These are phyloP conservation scores for Xenoacremonium recifei DNA, from an alignment of 2,329 filamentous ascomycete genomes.

Conservation along the genomic window DNA sequence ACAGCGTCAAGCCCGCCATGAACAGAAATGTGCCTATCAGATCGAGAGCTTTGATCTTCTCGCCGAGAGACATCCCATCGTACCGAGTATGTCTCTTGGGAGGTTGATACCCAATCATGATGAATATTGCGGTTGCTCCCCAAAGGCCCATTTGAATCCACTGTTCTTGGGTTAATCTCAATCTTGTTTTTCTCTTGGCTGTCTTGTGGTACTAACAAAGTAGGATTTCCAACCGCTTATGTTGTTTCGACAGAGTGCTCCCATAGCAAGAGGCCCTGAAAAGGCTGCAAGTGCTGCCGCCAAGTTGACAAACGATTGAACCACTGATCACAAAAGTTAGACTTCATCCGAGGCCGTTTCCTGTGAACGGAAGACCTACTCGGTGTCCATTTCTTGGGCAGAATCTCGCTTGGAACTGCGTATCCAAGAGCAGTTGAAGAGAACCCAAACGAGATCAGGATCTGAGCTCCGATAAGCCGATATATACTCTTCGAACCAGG, in stretches of 20 bases:
- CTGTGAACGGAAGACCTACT: conserved; percentile 1
- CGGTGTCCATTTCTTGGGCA: conserved; percentile 4
- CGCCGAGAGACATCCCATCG: background rate
- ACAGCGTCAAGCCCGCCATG: conserved; percentile 1
- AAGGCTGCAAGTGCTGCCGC: conserved; percentile 1
- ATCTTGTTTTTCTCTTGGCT: too few species aligned
- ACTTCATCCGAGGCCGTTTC: too few species aligned
- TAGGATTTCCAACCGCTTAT: too few species aligned
- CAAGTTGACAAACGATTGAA: conserved; percentile 2
- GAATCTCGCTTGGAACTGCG: conserved; percentile 4
- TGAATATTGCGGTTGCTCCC: conserved; percentile 1
- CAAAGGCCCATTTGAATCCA: conserved; percentile 4
- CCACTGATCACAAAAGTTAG: background rate
- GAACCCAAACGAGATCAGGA: conserved; percentile 2
- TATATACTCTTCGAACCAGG: conserved; percentile 4
- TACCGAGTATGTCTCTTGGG: conserved; percentile 2
- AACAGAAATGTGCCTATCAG: conserved; percentile 2
- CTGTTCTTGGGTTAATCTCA: background rate
- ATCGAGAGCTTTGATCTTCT: conserved; percentile 3
- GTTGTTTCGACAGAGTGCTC: background rate
- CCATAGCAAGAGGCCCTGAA: conserved; percentile 1
- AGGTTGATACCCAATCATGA: conserved; percentile 3
- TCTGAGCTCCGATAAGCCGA: conserved; percentile 3
- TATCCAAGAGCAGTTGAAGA: conserved; percentile 2
- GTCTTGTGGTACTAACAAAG: too few species aligned